Base-by-base conservation (phyloP, 139 green algal genomes). In the Auxenochlorella pyrenoidosa region DNA sequence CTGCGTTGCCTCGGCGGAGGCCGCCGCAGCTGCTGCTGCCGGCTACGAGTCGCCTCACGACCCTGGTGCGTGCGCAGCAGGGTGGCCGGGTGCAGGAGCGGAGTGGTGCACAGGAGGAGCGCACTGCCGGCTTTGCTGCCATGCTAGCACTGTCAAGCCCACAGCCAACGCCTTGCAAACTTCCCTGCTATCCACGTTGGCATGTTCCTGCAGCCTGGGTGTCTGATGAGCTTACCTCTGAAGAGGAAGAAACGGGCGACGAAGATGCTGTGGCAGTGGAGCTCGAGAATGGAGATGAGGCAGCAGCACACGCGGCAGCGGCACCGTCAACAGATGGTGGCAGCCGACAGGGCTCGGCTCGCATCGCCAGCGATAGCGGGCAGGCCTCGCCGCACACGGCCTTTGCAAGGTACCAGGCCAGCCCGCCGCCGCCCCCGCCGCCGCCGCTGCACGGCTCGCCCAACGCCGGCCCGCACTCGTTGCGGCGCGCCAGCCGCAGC, bases 1-100 rank as follows among this genome's bases (percentile, higher is more conserved):
- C 82, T 90, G 80, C 5, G 85, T 94, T 10, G 65, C 78, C 16
- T 63, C 89, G 0, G 76, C 83, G 10, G 47, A 85, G 18, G 47
- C 81, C 21, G 82, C 78, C 47, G 76, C 83, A 16, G 70, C 82
- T 0, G 72, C 28, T 6, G 70, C 82, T 21, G 68, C 82, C 0
- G 43, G 44, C 6, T 87, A 87, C 47, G 24, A 51, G 51, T 63
- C 71, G 0, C 40, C 24, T 0, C 40, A 43, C 13, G 81, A 30
- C 24, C 44, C 81, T 43, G 59, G 60, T 75, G 79, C 10, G 68
- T 75, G 68, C 0, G 68, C 16, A 15, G n/a, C n/a, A n/a, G n/a
- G n/a, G n/a, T n/a, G n/a, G 77, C 3, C 15, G 51, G 51, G 43
- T 40, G 30, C 75, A 63, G 32, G 24, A 2, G 13, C 41, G n/a